Evolutionary conservation across 1,284 basidiomycete species (phyloP), one percentile per base, ranked within the genome.

Genomic region (Boletellus deceptivus): DNA sequence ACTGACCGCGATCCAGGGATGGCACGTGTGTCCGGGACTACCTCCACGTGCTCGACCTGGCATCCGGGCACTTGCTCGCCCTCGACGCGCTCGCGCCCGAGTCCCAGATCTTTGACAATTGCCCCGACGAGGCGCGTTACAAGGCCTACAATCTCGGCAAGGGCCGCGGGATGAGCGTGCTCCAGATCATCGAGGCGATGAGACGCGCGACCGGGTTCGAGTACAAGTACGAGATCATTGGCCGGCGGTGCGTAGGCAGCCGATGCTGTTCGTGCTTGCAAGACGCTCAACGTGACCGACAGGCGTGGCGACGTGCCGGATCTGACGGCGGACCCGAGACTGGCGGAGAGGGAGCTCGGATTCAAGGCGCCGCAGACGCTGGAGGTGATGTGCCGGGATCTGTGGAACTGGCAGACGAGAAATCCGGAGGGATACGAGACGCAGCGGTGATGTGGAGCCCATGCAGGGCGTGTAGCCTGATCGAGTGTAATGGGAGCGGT

Each of bases 21-120:
- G 96, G 96, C 16, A 98, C 94, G 6, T 98, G 94, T 63, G 91
- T 97, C 27, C 90, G 97, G 50, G 97, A 99, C 75, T 99, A 99
- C 75, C 81, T 99, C 27, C 97, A 99, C 72, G 85, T 99, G 54
- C 84, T 98, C 70, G 97, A 99, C 70, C 83, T 99, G 34, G 93
- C 97, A 17, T 79, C 84, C 22, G 97, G 97, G 9, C 97, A 99
- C 72, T 77, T 98, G 51, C 84, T 95, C 53, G 93, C 97, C 0
- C 80, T 99, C 39, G 89, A 96, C 51, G 93, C 93, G 17, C 79
- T 96, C 27, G 75, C 75, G n/a, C 73, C 79, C 2, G 76, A 83
- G 41, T 83, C 86, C 6, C 79, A 72, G 2, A 70, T 68, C 25
- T 80, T 85, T 54, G 82, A 84, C 58, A 72, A 74, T 50, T 72